These are phyloP conservation scores for Plasmodium knowlesi DNA, from an alignment of 169 alveolate species.

Conservation along the genomic window DNA sequence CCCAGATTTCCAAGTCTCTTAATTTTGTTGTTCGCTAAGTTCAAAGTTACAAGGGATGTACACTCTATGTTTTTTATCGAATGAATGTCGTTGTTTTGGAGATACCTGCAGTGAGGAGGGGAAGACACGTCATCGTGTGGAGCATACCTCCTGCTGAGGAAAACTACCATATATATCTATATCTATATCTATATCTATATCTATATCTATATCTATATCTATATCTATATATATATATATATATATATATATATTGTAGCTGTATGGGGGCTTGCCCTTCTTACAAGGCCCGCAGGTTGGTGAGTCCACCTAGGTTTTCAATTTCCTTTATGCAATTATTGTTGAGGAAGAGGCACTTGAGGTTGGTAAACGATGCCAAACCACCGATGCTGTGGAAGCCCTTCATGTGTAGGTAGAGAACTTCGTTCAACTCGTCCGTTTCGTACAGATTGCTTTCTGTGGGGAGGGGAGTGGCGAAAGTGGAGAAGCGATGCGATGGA, in stretches of 20 bases:
- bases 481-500: background rate
- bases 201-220: too few species aligned
- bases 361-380: conserved; percentile 89
- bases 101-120: conserved; percentile 47
- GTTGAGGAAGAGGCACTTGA: conserved; percentile 92
- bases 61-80: conserved; percentile 90
- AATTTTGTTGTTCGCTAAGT: conserved; percentile 92
- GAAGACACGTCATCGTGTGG: background rate
- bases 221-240: too few species aligned
- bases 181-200: too few species aligned
- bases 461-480: too few species aligned
- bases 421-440: conserved; percentile 92
- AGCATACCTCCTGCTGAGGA: background rate
- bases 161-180: background rate
- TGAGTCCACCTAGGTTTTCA: conserved; percentile 88
- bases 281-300: conserved; percentile 89
- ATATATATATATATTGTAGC: too few species aligned
- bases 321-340: conserved; percentile 92
- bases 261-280: background rate
- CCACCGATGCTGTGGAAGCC: conserved; percentile 92
- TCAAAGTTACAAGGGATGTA: conserved; percentile 85
- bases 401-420: conserved; percentile 92
- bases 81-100: conserved; percentile 91
- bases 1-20: conserved; percentile 76
- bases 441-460: conserved; percentile 86